These are phyloP conservation scores for Hura crepitans DNA, from an alignment of 441 rosid species.

Conservation along the genomic window DNA sequence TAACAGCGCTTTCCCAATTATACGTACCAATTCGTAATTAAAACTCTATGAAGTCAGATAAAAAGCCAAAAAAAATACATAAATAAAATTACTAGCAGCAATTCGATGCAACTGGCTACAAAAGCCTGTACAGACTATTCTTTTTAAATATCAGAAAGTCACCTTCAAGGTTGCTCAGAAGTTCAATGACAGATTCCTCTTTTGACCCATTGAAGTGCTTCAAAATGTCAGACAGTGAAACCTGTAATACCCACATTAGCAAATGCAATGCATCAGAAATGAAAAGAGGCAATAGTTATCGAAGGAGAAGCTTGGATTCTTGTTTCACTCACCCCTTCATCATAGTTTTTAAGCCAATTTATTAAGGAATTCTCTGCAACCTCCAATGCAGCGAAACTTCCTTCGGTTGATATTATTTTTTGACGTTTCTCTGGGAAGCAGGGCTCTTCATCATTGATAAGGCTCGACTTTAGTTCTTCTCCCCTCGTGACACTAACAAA, in stretches of 20 bases:
- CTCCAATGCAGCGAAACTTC: conserved; percentile 19
- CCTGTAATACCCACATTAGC: conserved; percentile 29
- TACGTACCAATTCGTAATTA: neutral
- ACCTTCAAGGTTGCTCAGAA: conserved; percentile 33
- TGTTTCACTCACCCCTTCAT: conserved; percentile 41
- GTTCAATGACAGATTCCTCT: conserved; percentile 30
- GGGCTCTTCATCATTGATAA: conserved; percentile 1
- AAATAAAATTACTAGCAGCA: neutral
- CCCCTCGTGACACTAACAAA: neutral
- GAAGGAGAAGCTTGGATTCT: neutral
- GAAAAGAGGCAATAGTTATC: neutral
- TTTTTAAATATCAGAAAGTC: conserved; percentile 42
- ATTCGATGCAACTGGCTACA: conserved; percentile 24
- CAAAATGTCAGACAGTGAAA: conserved; percentile 33
- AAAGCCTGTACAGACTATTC: conserved; percentile 35
- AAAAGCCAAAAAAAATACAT: neutral
- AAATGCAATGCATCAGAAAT: neutral
- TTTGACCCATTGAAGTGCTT: conserved; percentile 34
- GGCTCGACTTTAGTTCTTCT: conserved; percentile 4
- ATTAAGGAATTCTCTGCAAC: conserved; percentile 35
- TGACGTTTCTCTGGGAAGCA: conserved; percentile 33
- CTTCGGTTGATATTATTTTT: conserved; percentile 24
- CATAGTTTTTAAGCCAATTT: conserved; percentile 31
- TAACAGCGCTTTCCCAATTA: neutral
- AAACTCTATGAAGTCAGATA: neutral